A percentile compares a stretch with the other conserved stretches of the same genome.
Conservation (phyloP, 352 stramenopile genomes). For the Phytophthora rubi region DNA sequence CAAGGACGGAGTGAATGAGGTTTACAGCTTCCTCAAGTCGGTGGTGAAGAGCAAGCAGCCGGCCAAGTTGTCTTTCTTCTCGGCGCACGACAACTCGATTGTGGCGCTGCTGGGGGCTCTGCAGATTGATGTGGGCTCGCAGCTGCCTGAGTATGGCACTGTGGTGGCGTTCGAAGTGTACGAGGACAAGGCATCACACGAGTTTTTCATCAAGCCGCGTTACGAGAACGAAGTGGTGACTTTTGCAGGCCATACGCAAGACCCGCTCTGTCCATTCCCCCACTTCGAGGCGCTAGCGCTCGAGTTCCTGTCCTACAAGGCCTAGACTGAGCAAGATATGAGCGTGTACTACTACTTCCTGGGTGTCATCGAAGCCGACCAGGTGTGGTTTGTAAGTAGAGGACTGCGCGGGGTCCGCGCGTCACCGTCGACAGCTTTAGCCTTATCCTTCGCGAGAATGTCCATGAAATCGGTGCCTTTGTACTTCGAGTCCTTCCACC, state of each 20-base stretch:
- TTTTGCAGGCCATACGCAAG: conserved; percentile 63
- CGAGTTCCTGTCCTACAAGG: conserved; percentile 54
- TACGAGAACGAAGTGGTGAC: conserved; percentile 64
- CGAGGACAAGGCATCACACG: conserved; percentile 44
- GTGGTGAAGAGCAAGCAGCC: conserved; percentile 45
- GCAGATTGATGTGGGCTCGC: conserved; percentile 62
- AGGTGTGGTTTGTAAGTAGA: conserved; percentile 53
- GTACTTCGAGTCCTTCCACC: conserved; percentile 59
- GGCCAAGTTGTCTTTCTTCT: conserved; percentile 82
- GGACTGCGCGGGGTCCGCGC: conserved; percentile 35
- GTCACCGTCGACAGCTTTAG: conserved; percentile 20
- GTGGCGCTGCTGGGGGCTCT: conserved; percentile 75
- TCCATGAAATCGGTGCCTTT: conserved; percentile 75
- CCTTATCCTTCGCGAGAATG: conserved; percentile 31
- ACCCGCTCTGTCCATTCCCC: conserved; percentile 63
- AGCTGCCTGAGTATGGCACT: conserved; percentile 73
- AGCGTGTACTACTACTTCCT: conserved; percentile 32
- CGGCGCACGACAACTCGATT: conserved; percentile 87
- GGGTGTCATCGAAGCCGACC: conserved; percentile 20
- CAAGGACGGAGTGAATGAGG: conserved; percentile 61
- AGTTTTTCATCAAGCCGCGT: conserved; percentile 63
- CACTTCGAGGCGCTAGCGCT: conserved; percentile 65
- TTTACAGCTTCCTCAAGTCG: conserved; percentile 60
- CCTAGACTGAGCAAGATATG: conserved; percentile 1
- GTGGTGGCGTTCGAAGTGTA: conserved; percentile 79